These are phyloP conservation scores for Crithidia fasciculata DNA, from an alignment of 208 protist genomes.

Conservation along the genomic window DNA sequence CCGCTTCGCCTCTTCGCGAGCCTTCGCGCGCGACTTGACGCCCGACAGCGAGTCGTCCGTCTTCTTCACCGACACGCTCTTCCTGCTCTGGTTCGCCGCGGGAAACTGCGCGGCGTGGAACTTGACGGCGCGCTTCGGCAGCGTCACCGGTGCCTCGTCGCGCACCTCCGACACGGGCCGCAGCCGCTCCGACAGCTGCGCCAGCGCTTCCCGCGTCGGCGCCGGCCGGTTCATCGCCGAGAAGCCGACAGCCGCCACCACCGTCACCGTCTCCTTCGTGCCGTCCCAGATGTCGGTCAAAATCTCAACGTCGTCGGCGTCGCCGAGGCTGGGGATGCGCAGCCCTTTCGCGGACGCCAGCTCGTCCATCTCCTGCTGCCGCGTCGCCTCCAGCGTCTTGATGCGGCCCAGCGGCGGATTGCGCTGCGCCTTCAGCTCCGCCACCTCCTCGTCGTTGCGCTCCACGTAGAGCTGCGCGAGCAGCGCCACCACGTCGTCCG, in stretches of 20 bases:
- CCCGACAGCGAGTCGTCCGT: constrained; percentile 33
- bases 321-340: constrained; percentile 49
- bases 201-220: constrained; percentile 28
- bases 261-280: constrained; percentile 44
- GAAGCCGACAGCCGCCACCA: constrained; percentile 30
- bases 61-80: constrained; percentile 58
- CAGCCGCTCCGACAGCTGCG: constrained; percentile 39
- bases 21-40: constrained; percentile 29
- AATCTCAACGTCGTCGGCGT: constrained; percentile 67
- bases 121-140: constrained; percentile 46
- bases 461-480: constrained; percentile 68
- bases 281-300: constrained; percentile 84
- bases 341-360: constrained; percentile 68
- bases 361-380: constrained; percentile 52
- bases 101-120: constrained; percentile 34
- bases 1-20: constrained; percentile 35
- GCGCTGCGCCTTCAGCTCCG: constrained; percentile 47
- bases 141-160: constrained; percentile 34
- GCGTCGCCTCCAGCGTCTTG: constrained; percentile 62
- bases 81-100: constrained; percentile 7
- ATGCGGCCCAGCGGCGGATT: constrained; percentile 75
- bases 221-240: constrained; percentile 22
- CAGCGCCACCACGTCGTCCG: constrained; percentile 40
- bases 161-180: constrained; percentile 59
- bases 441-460: constrained; percentile 69